phyloP scores from a whole-genome alignment of 2,329 filamentous ascomycete genomes.

The Cyclaneusma minus region DNA sequence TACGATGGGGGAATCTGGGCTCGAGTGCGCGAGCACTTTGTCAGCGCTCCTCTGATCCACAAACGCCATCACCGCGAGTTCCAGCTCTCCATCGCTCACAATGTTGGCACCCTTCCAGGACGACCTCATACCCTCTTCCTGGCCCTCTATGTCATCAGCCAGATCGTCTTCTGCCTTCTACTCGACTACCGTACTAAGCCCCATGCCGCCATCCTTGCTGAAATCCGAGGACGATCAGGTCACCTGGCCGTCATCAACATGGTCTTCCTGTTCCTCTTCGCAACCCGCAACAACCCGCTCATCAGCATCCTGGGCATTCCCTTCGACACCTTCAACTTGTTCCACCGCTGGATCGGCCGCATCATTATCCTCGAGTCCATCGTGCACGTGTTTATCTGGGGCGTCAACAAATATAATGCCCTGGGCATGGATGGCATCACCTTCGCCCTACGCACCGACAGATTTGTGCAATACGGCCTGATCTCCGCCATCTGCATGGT shows the following conservation, averaged over 20 bases:
- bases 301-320: constrained; percentile 66
- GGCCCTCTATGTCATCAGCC: constrained; percentile 37
- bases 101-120: constrained; percentile 44
- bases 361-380: constrained; percentile 50
- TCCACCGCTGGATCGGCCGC: constrained; percentile 67
- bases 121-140: constrained; percentile 41
- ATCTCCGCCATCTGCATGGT: constrained; percentile 42
- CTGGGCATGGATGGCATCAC: constrained; percentile 41
- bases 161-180: constrained; percentile 42
- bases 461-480: constrained; percentile 47
- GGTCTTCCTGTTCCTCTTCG: constrained; percentile 73
- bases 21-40: constrained; percentile 36
- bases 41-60: constrained; percentile 41
- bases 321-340: constrained; percentile 85
- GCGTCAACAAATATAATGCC: constrained; percentile 48
- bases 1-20: constrained; percentile 40
- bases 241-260: constrained; percentile 73
- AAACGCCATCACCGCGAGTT: constrained; percentile 51
- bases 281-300: constrained; percentile 77
- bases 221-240: constrained; percentile 70
- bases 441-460: constrained; percentile 33
- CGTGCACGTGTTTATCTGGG: constrained; percentile 55
- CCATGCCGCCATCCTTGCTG: constrained; percentile 50
- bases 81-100: constrained; percentile 38
- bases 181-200: constrained; percentile 40